These are phyloP conservation scores for Pelargonium cotyledonis DNA, from an alignment of 441 rosid species.

Conservation along the genomic window DNA sequence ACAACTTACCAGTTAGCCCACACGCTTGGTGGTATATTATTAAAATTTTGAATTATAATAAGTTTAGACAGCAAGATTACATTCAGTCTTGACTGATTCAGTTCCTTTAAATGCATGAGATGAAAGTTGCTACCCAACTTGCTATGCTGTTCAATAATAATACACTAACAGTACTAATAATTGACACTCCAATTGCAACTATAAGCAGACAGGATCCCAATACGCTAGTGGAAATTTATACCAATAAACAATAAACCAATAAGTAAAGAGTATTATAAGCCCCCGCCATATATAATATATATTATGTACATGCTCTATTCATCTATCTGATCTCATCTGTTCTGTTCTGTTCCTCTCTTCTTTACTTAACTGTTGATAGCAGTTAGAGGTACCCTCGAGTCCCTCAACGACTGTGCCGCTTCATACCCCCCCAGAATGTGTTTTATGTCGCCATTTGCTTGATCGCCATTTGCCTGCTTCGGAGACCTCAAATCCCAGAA, in stretches of 20 bases:
- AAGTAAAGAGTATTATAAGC: not conserved
- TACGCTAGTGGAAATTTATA: not conserved
- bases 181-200: not conserved
- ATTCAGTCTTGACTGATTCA: too few relatives aligned
- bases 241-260: not conserved
- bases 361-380: conserved; percentile 45
- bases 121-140: too few relatives aligned
- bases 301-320: not conserved
- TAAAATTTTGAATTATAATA: too few relatives aligned
- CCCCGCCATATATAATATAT: not conserved
- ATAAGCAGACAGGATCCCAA: not conserved
- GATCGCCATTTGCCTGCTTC: too few relatives aligned
- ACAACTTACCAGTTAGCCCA: too few relatives aligned
- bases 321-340: not conserved
- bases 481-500: conserved; percentile 61
- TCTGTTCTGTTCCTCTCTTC: not conserved
- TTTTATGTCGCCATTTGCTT: conserved; percentile 68
- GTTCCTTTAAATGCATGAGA: too few relatives aligned
- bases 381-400: conserved; percentile 81
- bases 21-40: too few relatives aligned
- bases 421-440: conserved; percentile 46
- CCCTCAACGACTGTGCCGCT: conserved; percentile 46
- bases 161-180: too few relatives aligned
- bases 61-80: too few relatives aligned
- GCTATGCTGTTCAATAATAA: too few relatives aligned